Evolutionary conservation across 805 yeast genomes (phyloP).

Genomic region (Vanderwaltozyma yarrowii): DNA sequence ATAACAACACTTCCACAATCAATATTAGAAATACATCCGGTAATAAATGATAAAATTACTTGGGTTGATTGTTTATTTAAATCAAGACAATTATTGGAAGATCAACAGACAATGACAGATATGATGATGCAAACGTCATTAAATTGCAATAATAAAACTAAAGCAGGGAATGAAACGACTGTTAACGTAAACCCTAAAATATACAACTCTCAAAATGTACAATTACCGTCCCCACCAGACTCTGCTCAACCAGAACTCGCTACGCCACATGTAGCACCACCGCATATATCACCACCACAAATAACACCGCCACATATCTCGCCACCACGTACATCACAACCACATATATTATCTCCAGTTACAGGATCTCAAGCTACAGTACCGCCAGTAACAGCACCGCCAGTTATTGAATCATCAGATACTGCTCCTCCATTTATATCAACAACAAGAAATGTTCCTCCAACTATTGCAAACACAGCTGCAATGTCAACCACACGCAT

Average conservation of each 20-base stretch:
- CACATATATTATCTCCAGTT: no score
- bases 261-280: background rate
- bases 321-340: no score
- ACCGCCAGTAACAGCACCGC: no score
- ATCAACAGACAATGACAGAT: background rate
- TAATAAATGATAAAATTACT: constrained; percentile 38
- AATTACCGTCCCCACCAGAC: background rate
- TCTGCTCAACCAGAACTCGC: background rate
- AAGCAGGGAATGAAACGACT: background rate
- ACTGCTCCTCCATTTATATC: no score
- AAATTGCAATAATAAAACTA: background rate
- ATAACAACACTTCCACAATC: background rate
- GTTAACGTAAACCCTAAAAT: background rate
- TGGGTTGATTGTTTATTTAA: constrained; percentile 66
- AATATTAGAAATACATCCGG: constrained; percentile 28
- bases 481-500: no score
- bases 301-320: no score
- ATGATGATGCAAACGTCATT: background rate
- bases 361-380: no score
- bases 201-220: background rate
- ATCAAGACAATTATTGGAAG: constrained; percentile 45
- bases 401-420: no score
- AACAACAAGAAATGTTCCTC: no score
- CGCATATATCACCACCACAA: no score
- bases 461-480: no score